Evolutionary conservation across 305 asterid genomes (phyloP), one percentile per base, ranked within the genome.

Genomic region (Fraxinus paxiana): DNA sequence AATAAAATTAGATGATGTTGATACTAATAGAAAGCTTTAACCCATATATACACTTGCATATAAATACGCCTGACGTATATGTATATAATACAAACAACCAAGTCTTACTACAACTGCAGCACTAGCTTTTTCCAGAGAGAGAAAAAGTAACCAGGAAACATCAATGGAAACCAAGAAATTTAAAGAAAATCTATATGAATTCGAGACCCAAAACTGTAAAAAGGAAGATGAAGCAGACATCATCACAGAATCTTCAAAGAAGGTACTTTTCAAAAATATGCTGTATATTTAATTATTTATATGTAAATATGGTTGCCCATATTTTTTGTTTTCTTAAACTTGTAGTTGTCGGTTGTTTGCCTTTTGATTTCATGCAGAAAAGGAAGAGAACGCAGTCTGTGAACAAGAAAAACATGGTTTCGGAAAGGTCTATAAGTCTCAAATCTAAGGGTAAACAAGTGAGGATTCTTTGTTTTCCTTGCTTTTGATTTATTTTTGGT

Each of bases 361-460:
- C 51, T 35, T 30, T 80, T 18, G 76, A 75, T 77, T 48, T 82
- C 75, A 79, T 56, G 4, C 86, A 88, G 93, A 83, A 61, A 26
- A 84, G 46, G 88, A 84, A 72, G 78, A 86, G 56, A 83, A 79
- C 75, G 82, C 86, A 84, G 65, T 2, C 77, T 41, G 85, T 85
- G 24, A 82, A 82, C 82, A 85, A 82, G 84, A 85, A 77, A 81
- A 88, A 84, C 83, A 77, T 79, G 78, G 82, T 26, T 51, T 73
- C 86, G 8, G 82, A 59, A 72, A 90, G 87, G 80, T 79, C 89
- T 41, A 87, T 83, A 70, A 83, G 51, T 35, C 51, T 74, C 77
- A 88, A 91, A 91, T 90, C 95, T 22, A 88, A 88, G 80, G 82
- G 81, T 48, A 88, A 88, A 54, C 81, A 87, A 56, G 95, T 91